Percentiles rank a stretch among this genome's conserved stretches.
Evolutionary conservation across 2,329 filamentous ascomycete species (phyloP).

Genomic region (Daldinia eschscholtzii): DNA sequence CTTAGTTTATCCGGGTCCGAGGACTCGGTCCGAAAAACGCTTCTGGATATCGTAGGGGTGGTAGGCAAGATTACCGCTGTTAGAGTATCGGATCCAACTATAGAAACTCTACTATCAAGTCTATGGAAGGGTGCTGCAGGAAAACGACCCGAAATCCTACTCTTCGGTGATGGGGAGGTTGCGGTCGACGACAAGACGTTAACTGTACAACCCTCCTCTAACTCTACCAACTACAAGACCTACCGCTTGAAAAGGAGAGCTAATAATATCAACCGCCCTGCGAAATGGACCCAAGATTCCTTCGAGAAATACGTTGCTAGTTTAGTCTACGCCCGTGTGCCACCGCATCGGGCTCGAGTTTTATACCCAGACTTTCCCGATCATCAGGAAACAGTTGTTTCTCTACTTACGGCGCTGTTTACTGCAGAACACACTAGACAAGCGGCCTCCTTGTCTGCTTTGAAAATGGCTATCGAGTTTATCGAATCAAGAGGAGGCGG

Average conservation of each 20-base stretch:
- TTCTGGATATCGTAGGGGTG: constrained; percentile 47
- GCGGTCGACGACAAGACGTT: constrained; percentile 39
- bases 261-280: constrained; percentile 46
- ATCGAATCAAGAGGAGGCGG: constrained; percentile 41
- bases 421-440: constrained; percentile 41
- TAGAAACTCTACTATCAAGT: constrained; percentile 36
- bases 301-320: constrained; percentile 50
- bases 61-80: constrained; percentile 47
- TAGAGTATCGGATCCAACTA: constrained; percentile 42
- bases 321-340: constrained; percentile 47
- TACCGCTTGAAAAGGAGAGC: constrained; percentile 45
- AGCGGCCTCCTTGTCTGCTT: constrained; percentile 44
- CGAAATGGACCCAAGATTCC: constrained; percentile 47
- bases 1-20: constrained; percentile 48
- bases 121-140: constrained; percentile 29
- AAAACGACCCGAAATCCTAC: constrained; percentile 27
- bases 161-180: constrained; percentile 35
- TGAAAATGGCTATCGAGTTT: constrained; percentile 49
- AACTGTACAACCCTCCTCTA: constrained; percentile 37
- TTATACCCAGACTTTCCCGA: constrained; percentile 45
- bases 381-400: constrained; percentile 49
- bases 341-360: constrained; percentile 39
- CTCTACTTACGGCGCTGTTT: constrained; percentile 47
- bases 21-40: constrained; percentile 44
- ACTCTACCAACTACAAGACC: constrained; percentile 24